Evolutionary conservation across 129 eudicot genomes (phyloP).

Genomic region (Kitagawia praeruptora): DNA sequence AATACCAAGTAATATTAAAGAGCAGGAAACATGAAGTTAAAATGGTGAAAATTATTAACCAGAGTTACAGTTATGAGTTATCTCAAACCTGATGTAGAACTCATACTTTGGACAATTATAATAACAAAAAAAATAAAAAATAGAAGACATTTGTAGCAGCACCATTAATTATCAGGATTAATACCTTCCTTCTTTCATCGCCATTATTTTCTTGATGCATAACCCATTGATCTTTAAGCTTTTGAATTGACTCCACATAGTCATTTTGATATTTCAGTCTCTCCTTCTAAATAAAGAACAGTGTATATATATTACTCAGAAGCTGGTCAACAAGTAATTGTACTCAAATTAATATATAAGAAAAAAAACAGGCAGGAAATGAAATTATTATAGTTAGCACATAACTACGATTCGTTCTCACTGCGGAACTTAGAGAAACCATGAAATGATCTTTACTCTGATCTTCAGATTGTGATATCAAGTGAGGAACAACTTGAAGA

Average conservation of each 20-base stretch:
- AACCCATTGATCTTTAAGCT: conserved; percentile 58
- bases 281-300: conserved; percentile 43
- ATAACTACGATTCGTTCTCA: not conserved
- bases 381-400: not conserved
- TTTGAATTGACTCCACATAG: conserved; percentile 51
- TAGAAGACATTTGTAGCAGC: not conserved
- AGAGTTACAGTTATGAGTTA: too few species aligned
- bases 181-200: conserved; percentile 33
- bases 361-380: not conserved
- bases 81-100: too few species aligned
- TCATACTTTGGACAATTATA: not conserved
- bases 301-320: not conserved
- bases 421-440: not conserved
- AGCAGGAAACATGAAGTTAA: too few species aligned
- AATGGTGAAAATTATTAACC: too few species aligned
- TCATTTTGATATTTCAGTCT: conserved; percentile 55
- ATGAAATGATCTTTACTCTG: not conserved
- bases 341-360: not conserved
- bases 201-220: conserved; percentile 34
- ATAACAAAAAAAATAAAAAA: not conserved
- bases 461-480: not conserved
- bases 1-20: too few species aligned
- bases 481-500: not conserved
- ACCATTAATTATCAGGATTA: not conserved
- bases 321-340: conserved; percentile 4